Evolutionary conservation across 768 basidiomycete genomes (phyloP).

Genomic region (Tulasnella sp.): DNA sequence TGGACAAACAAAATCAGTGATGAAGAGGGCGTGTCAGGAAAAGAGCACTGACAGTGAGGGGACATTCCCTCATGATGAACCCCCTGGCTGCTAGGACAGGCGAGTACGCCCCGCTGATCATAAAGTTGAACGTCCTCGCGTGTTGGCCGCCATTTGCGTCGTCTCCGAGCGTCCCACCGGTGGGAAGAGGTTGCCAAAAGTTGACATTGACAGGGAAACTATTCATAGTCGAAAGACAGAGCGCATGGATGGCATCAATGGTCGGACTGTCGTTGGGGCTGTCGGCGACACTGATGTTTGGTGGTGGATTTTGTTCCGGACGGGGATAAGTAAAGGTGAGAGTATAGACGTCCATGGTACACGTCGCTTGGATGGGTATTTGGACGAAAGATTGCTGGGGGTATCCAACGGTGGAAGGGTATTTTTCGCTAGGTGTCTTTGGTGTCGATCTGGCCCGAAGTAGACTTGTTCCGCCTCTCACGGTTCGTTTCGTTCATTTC

Average conservation of each 20-base stretch:
- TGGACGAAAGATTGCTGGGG: background rate
- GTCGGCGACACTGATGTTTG: conserved; percentile 21
- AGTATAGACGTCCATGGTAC: conserved; percentile 85
- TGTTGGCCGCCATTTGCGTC: conserved; percentile 35
- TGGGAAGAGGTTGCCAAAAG: conserved; percentile 73
- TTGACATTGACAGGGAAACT: conserved; percentile 32
- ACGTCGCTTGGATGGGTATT: background rate
- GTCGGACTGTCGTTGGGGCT: conserved; percentile 34
- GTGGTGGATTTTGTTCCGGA: conserved; percentile 40
- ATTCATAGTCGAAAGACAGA: conserved; percentile 66
- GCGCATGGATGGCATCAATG: conserved; percentile 63
- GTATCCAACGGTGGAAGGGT: background rate
- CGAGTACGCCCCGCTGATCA: conserved; percentile 81
- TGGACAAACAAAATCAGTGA: conserved; percentile 26
- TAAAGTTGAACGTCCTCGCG: conserved; percentile 72
- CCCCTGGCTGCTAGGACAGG: conserved; percentile 87
- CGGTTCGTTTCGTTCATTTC: too few species aligned
- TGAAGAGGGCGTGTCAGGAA: conserved; percentile 2
- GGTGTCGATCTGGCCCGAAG: background rate
- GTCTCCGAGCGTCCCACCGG: conserved; percentile 29
- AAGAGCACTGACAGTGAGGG: conserved; percentile 49
- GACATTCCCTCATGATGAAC: conserved; percentile 78
- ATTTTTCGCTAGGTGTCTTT: background rate
- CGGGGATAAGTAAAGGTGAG: conserved; percentile 88
- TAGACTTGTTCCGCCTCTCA: background rate